Evolutionary conservation across 2,329 filamentous ascomycete species (phyloP).

Genomic region (Eurotiales sp.): DNA sequence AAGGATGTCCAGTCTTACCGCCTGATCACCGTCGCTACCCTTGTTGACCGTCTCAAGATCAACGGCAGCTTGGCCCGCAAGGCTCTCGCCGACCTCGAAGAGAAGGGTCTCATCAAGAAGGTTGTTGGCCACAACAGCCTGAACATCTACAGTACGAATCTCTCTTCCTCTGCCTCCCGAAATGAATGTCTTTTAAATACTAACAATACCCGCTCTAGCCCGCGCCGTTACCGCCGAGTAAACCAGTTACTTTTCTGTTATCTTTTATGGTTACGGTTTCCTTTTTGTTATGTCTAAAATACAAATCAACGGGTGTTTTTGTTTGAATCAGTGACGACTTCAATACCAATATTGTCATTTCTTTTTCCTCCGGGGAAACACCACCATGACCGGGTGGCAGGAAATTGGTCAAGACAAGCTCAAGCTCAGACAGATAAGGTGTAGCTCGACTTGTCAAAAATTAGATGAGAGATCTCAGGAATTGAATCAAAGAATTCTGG

Average conservation of each 20-base stretch:
- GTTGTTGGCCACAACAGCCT: slow-evolving; percentile 94
- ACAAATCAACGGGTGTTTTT: slow-evolving; percentile 12
- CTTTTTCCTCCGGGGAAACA: slow-evolving; percentile 21
- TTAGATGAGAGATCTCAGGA: slow-evolving; percentile 16
- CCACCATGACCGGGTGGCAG: slow-evolving; percentile 31
- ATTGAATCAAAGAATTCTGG: slow-evolving; percentile 14
- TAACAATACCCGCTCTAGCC: too few species aligned
- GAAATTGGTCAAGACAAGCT: neutral
- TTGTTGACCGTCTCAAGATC: slow-evolving; percentile 99
- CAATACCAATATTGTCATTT: slow-evolving; percentile 29
- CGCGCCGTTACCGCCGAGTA: slow-evolving; percentile 45
- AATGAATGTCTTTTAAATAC: too few species aligned
- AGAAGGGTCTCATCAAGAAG: slow-evolving; percentile 98
- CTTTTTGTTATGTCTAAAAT: slow-evolving; percentile 16
- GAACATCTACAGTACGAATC: slow-evolving; percentile 95
- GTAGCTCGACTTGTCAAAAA: slow-evolving; percentile 23
- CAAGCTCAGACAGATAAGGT: slow-evolving; percentile 1
- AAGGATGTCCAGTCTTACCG: slow-evolving; percentile 99
- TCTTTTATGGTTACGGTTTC: slow-evolving; percentile 31
- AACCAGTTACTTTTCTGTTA: slow-evolving; percentile 24
- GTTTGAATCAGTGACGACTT: slow-evolving; percentile 13
- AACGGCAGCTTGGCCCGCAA: slow-evolving; percentile 93
- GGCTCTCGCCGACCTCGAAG: slow-evolving; percentile 89
- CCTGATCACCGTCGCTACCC: slow-evolving; percentile 95
- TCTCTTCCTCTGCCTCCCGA: slow-evolving; percentile 9